A percentile compares a stretch with the other conserved stretches of the same genome.
Evolutionary conservation across 306 rosid species (phyloP).

Genomic region (Quercus cerris): DNA sequence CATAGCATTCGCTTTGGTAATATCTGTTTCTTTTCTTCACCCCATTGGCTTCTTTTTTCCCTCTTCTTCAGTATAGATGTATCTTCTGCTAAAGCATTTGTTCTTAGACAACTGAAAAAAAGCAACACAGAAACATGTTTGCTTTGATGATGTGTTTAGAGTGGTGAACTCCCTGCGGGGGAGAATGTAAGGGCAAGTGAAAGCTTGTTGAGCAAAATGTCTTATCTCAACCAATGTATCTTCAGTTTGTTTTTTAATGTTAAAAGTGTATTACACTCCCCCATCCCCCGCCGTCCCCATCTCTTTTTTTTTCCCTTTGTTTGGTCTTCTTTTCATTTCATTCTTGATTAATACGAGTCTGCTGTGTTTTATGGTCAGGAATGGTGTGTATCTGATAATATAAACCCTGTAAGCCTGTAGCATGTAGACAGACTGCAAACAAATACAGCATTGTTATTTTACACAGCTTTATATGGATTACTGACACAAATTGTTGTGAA

Average conservation of each 20-base stretch:
- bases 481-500: too few species aligned
- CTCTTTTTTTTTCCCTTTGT: too few species aligned
- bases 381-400: background rate
- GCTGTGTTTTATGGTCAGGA: constrained; percentile 6
- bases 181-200: constrained; percentile 34
- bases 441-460: background rate
- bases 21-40: constrained; percentile 26
- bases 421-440: too few species aligned
- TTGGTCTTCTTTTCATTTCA: constrained; percentile 21
- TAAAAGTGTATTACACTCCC: constrained; percentile 24
- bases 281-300: background rate
- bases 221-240: constrained; percentile 28
- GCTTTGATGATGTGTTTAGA: constrained; percentile 48
- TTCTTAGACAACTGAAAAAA: constrained; percentile 48
- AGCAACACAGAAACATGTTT: constrained; percentile 45
- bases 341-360: constrained; percentile 14
- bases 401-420: too few species aligned
- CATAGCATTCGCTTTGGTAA: constrained; percentile 46
- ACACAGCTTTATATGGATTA: background rate
- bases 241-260: constrained; percentile 34
- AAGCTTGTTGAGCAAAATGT: constrained; percentile 37
- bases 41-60: constrained; percentile 15
- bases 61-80: constrained; percentile 37
- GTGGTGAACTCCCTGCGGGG: constrained; percentile 29
- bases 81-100: constrained; percentile 51